phyloP scores from a whole-genome alignment of 2,329 filamentous ascomycete species.

The Ploettnerulaceae sp. region DNA sequence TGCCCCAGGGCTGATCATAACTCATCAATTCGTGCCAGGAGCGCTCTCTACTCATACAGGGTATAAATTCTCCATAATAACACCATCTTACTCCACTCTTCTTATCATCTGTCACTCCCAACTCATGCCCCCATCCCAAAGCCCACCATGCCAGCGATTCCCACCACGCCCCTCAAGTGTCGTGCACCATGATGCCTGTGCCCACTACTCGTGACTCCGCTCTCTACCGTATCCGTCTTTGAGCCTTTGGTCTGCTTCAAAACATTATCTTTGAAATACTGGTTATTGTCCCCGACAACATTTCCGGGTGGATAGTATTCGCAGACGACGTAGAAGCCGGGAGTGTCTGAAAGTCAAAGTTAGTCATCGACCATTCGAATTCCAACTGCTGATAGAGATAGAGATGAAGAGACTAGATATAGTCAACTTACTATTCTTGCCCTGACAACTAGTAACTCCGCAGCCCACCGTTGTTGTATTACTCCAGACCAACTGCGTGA shows the following conservation, averaged over 20 bases:
- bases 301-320: conserved; percentile 68
- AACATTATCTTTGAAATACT: conserved; percentile 40
- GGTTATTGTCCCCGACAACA: conserved; percentile 47
- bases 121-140: conserved; percentile 1
- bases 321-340: conserved; percentile 63
- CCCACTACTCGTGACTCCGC: conserved; percentile 14
- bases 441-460: conserved; percentile 39
- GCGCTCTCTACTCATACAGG: neutral
- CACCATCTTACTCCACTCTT: neutral
- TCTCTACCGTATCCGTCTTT: conserved; percentile 26
- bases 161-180: conserved; percentile 6
- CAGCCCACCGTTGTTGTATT: conserved; percentile 56
- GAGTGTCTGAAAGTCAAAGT: conserved; percentile 25
- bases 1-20: neutral
- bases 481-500: conserved; percentile 70
- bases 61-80: neutral
- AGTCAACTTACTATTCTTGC: conserved; percentile 34
- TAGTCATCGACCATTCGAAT: neutral
- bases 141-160: neutral
- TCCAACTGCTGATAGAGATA: neutral
- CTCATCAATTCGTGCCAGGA: neutral
- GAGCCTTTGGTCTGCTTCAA: conserved; percentile 22
- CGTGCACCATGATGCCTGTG: neutral
- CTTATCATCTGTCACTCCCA: too few species aligned
- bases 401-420: neutral